Conservation (phyloP, 1,284 basidiomycete genomes). For the Inonotus hispidus region DNA sequence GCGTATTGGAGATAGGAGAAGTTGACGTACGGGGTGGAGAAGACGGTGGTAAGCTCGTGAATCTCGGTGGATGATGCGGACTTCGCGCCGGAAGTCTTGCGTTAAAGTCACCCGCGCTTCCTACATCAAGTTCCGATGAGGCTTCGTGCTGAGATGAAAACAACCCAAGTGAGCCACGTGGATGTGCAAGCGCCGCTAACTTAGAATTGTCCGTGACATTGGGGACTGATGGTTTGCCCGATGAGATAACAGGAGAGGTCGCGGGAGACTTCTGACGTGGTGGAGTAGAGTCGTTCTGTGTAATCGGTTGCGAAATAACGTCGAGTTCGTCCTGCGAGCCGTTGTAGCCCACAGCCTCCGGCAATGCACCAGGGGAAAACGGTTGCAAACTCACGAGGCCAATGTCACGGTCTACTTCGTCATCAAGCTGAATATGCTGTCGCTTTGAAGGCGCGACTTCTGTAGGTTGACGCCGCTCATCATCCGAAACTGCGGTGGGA, state of each 20-base stretch:
- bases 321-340: slow-evolving; percentile 13
- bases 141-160: background rate
- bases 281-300: background rate
- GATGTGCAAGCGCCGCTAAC: background rate
- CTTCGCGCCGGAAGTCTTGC: background rate
- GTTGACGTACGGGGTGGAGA: slow-evolving; percentile 15
- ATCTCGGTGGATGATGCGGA: background rate
- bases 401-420: background rate
- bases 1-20: background rate
- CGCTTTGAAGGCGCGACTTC: background rate
- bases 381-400: too few relatives aligned
- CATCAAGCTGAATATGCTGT: background rate
- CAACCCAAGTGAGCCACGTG: background rate
- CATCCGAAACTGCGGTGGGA: slow-evolving; percentile 1
- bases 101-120: background rate
- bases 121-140: too few relatives aligned
- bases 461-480: background rate
- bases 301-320: slow-evolving; percentile 8
- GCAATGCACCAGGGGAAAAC: background rate
- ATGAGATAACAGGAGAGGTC: background rate
- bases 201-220: background rate
- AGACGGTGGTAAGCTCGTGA: slow-evolving; percentile 15
- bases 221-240: background rate
- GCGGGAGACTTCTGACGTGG: background rate
- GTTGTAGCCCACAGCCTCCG: background rate